Evolutionary conservation across 2,329 filamentous ascomycete genomes (phyloP).

Genomic region (Neonectria ditissima): DNA sequence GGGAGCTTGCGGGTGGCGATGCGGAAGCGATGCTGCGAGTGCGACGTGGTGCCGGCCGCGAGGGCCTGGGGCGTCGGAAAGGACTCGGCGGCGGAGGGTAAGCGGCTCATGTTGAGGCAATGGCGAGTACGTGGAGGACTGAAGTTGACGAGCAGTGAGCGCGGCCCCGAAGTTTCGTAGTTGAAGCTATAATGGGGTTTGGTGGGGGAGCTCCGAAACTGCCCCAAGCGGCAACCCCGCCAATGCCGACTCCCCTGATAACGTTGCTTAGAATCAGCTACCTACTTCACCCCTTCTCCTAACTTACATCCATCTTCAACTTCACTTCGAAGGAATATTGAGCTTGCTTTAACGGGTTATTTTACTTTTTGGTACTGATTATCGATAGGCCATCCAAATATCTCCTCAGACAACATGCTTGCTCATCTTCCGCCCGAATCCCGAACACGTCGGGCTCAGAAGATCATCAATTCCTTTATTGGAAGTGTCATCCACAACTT

Average conservation of each 20-base stretch:
- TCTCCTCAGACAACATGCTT: no score
- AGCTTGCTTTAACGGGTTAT: no score
- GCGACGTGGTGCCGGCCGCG: constrained; percentile 65
- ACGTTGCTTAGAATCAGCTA: no score
- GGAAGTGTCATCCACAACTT: constrained; percentile 2
- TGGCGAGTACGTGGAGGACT: neutral
- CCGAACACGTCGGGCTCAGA: neutral
- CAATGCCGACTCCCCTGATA: neutral
- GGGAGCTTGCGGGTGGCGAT: constrained; percentile 90
- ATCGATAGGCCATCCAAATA: no score
- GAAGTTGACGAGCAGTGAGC: neutral
- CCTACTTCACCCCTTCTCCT: no score
- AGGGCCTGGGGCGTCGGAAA: constrained; percentile 65
- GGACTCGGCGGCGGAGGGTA: constrained; percentile 60
- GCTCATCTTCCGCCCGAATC: constrained; percentile 14
- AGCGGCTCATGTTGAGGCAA: constrained; percentile 53
- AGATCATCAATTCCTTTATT: neutral
- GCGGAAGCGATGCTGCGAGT: constrained; percentile 74
- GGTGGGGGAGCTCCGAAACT: constrained; percentile 21
- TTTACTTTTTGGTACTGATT: no score
- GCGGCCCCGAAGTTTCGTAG: constrained; percentile 11
- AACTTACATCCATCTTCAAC: no score
- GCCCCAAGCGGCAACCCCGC: neutral
- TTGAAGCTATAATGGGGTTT: constrained; percentile 28
- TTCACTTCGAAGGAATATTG: no score